These are phyloP conservation scores for Fusarium incarnatum DNA, from an alignment of 2,329 filamentous ascomycete species.

Conservation along the genomic window DNA sequence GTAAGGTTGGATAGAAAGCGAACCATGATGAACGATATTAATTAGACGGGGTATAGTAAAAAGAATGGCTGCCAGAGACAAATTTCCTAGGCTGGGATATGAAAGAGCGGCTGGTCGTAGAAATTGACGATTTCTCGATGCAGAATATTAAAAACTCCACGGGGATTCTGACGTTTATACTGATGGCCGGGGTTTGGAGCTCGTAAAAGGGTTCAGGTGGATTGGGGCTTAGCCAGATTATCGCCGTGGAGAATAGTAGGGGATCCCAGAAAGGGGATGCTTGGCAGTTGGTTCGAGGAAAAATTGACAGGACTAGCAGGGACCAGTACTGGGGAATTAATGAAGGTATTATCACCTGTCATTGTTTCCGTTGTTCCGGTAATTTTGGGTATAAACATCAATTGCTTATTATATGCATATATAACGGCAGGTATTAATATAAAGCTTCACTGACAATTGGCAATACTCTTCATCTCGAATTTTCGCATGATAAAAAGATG, in stretches of 20 bases:
- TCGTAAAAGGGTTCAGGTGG: background rate
- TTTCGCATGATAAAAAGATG: background rate
- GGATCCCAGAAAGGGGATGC: conserved; percentile 18
- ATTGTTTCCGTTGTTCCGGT: background rate
- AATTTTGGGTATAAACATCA: background rate
- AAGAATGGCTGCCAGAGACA: conserved; percentile 8
- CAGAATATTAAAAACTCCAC: background rate
- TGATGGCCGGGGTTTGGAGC: background rate
- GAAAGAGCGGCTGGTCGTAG: background rate
- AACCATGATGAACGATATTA: conserved; percentile 7
- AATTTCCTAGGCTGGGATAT: background rate
- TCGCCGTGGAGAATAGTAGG: background rate
- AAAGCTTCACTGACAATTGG: background rate
- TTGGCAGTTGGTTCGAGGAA: background rate
- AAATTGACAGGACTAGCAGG: background rate
- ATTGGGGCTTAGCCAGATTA: background rate
- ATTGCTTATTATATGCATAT: background rate
- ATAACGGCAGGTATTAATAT: accelerated
- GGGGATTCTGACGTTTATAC: conserved; percentile 11
- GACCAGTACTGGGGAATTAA: background rate
- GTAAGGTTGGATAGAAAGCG: conserved; percentile 22
- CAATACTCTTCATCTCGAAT: background rate
- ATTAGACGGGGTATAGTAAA: background rate
- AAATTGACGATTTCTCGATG: background rate
- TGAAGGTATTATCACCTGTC: background rate